Base-by-base conservation (phyloP, 2,329 filamentous ascomycete species). In the Neurospora sp. region DNA sequence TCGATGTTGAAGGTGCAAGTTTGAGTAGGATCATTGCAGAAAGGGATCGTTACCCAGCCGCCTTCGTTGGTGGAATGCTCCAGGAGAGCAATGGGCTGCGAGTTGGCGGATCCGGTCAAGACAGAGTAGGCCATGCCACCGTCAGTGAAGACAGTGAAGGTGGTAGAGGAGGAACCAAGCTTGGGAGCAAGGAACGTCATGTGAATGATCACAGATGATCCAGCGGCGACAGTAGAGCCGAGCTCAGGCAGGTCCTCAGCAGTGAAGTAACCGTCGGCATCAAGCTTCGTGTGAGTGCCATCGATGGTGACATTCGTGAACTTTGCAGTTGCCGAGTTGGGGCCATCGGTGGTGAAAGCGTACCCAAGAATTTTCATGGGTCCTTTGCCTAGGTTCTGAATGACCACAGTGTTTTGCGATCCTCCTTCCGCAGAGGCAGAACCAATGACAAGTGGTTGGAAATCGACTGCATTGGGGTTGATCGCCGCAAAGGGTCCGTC, bases 381-480 rank as follows among this genome's bases (percentile, higher is more conserved):
- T 10, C 19, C 23, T 42, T 70, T 70, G 23, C 69, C 69, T 11
- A 70, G 11, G 43, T 70, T 70, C 39, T 68, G 69, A 2, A 70
- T 28, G 38, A 70, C 69, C 33, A 70, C 42, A n/a, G 69, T 68
- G 67, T 66, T 70, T 36, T 68, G 36, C 11, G 69, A 70, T 17
- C 69, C 69, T 38, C 52, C 69, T 13, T 72, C 71, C 2, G 76
- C 76, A 19, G 66, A 70, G 7, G 76, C 75, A 7, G 77, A 76
- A 3, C 77, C 77, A 5, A 82, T 72, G n/a, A 82, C 78, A 23
- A 82, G 72, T 15, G 78, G 79, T 9, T 80, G 80, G 68, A 82
- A 80, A 66, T 80, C 78, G 23, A 81, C 76, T 13, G 78, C 78
- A 3, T 74, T 75, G 1, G 81, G 80, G 2, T 77, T 77, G 17